Evolutionary conservation across 495 filamentous ascomycete species (phyloP), one percentile per base, ranked within the genome.

Genomic region (Penicillium paxilli): DNA sequence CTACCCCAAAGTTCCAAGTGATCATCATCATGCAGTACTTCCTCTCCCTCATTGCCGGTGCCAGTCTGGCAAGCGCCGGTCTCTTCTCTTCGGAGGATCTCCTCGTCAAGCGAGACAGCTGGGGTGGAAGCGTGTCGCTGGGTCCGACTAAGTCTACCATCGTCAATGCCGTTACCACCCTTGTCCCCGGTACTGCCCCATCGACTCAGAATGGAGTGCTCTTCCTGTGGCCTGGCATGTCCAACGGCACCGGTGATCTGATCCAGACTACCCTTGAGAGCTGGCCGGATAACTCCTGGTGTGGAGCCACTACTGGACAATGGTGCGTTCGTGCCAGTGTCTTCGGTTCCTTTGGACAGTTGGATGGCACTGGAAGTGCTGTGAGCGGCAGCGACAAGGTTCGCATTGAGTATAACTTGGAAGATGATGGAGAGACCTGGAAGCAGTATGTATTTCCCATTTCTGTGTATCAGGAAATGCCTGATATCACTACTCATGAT

Each of bases 221-320:
- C 0, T 76, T 73, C 60, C 60, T 76, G 22, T 76, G 73, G 73
- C 73, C 71, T 14, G 73, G 71, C 0, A 76, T 76, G 71, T 72
- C 69, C 58, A 76, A 76, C 49, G 67, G 72, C 28, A 76, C 73
- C 1, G 72, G 73, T 4, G 73, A 76, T 47, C 52, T 76, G 16
- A 57, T 75, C 51, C 70, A 76, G 60, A 68, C 70, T 1, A 71
- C 68, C 17, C 58, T 71, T 1, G 67, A 73, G 35, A 66, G 64
- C 53, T 71, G 68, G 68, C 47, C 57, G 5, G 55, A 52, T 45
- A 73, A 73, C 51, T 45, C 52, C 24, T 73, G 68, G 70, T 73
- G 70, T 44, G 70, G 68, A 33, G 66, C 68, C n/a, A 52, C 40
- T 5, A 50, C 56, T 8, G 66, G 67, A 1, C 61, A 74, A 48